A percentile compares a stretch with the other conserved stretches of the same genome.
Evolutionary conservation across 2,329 filamentous ascomycete genomes (phyloP).

Genomic region (Calonectria ilicicola): DNA sequence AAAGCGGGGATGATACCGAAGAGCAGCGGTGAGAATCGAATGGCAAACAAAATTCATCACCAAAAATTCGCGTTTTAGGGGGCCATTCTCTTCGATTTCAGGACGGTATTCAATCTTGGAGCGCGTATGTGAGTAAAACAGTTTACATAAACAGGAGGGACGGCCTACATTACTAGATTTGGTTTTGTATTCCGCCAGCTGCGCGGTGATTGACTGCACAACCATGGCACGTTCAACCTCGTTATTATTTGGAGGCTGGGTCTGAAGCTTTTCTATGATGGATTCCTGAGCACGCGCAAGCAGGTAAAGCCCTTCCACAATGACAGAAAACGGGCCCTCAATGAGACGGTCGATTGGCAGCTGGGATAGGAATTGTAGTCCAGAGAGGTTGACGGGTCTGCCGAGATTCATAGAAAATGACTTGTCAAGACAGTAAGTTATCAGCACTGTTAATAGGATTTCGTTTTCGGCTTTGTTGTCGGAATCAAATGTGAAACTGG

Average conservation of each 20-base stretch:
- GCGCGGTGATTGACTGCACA: not conserved
- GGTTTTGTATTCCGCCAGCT: not conserved
- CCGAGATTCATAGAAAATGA: not conserved
- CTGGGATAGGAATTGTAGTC: not conserved
- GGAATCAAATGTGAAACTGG: not conserved
- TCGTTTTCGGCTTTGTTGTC: not conserved
- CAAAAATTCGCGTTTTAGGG: not conserved
- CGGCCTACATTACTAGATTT: not conserved
- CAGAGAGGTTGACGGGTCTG: not conserved
- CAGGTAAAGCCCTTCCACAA: not conserved
- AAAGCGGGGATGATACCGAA: not conserved
- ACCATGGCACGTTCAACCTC: not conserved
- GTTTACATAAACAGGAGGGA: fast-evolving
- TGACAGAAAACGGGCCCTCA: not conserved
- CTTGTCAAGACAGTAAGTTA: not conserved
- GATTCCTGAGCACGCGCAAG: not conserved
- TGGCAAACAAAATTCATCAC: not conserved
- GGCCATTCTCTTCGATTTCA: not conserved
- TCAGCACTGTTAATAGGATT: not conserved
- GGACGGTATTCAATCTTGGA: not conserved
- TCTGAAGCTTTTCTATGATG: not conserved
- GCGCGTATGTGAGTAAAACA: not conserved
- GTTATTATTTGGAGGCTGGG: not conserved
- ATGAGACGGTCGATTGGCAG: not conserved
- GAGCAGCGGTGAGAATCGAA: not conserved